Base-by-base conservation (phyloP, 1,284 basidiomycete genomes). In the Trichosporon sp. region DNA sequence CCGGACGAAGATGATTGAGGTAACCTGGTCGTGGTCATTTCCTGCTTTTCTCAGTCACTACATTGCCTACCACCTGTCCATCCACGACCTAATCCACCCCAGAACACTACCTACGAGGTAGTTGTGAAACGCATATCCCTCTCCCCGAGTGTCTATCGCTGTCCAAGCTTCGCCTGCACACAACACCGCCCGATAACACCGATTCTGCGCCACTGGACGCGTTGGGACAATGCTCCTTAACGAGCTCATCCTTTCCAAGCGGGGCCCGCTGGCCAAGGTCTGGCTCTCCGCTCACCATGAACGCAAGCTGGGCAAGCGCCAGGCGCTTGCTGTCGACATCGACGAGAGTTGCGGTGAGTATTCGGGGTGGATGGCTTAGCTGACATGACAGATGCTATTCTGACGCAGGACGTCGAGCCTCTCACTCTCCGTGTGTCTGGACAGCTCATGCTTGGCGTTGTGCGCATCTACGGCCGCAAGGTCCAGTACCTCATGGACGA, bases 261-360 rank as follows among this genome's bases (percentile, higher is more conserved):
- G 93, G 70, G 96, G 96, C 64, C 93, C 95, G 8, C 87, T 99
- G 42, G 95, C 93, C 56, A 93, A 92, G 84, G 93, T 99, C 86
- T 99, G 96, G 96, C 90, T 98, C 65, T 96, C 96, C 27, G 96
- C 97, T 1, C 96, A 98, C 86, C 95, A 96, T 89, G 95, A 98
- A 84, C 89, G 94, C 78, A 98, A 98, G 86, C 89, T 99, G 76
- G 95, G 92, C 78, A 99, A 99, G 84, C 90, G 91, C 34, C 93
- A 96, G 81, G 93, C 95, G 0, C 85, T 98, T 1, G 92, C 95
- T 78, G 95, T 95, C 0, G 93, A 96, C 82, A 96, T 99, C 68
- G 92, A 91, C 71, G 90, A 97, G 81, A 92, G 92, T 70, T 92
- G 95, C 76, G 92, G 93, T 93, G 75, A 78, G 91, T 86, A 47